Evolutionary conservation across 2,329 filamentous ascomycete genomes (phyloP), one percentile per base, ranked within the genome.

Genomic region (Cladosporium oxysporum): DNA sequence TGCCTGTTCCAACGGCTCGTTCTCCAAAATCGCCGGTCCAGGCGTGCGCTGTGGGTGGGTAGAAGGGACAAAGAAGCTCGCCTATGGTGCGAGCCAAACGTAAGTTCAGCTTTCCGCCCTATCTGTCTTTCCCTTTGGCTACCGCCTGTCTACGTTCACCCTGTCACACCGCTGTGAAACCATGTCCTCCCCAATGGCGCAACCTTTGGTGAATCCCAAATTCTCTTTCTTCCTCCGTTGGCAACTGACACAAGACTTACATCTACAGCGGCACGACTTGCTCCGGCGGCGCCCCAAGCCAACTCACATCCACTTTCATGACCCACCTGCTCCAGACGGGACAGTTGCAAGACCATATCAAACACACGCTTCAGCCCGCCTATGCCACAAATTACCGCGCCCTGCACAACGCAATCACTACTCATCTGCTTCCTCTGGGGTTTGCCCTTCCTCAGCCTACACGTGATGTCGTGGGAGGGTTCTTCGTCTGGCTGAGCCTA

Each of bases 11-110:
- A 98, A 98, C 76, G 93, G 91, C 26, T 92, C 90, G 7, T 98
- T 98, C 77, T 92, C 88, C 76, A 99, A 99, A 77, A 88, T 98
- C 44, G 85, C 88, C 31, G 92, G 88, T 0, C 93, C 94, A 0
- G 95, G 94, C 0, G 79, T 91, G 60, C 84, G 94, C 14, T 93
- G 91, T 0, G 94, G 94, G n/a, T 98, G 93, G 93, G 86, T 88
- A 1, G 92, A 97, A 76, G 90, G 85, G 0, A 89, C 87, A 6
- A 81, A 83, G 62, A 88, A 85, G 71, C 79, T 91, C 65, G 83
- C 84, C 5, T 83, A 83, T 72, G 86, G 84, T 14, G 76, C 89
- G n/a, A 84, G 83, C 49, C 84, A 88, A 78, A 82, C 80, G 85
- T 87, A 80, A 75, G 83, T 73, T 31, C 35, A 16, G 14, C 28